Conservation (phyloP, 306 rosid genomes). For the Quercus cerris region DNA sequence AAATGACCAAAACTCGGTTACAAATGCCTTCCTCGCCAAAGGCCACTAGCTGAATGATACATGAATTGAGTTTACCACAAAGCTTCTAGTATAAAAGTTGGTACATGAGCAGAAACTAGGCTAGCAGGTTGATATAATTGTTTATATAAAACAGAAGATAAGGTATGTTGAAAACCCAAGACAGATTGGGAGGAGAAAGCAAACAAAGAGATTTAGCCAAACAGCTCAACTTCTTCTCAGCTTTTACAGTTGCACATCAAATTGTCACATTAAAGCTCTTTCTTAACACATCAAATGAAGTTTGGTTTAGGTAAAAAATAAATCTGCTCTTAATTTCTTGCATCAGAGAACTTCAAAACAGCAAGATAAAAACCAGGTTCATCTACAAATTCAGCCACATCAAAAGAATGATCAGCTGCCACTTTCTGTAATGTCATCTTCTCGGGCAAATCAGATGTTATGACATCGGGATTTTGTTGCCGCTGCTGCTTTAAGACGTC, state of each 20-base stretch:
- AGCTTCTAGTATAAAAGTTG: no score
- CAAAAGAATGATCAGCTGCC: conserved; percentile 61
- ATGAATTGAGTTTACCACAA: no score
- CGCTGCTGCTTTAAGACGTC: conserved; percentile 54
- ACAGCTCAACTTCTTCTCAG: no score
- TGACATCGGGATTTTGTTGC: conserved; percentile 49
- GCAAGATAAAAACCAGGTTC: conserved; percentile 67
- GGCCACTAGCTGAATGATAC: no score
- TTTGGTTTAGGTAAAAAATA: not conserved
- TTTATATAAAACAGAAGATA: no score
- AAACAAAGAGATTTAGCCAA: no score
- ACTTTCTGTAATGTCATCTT: conserved; percentile 47
- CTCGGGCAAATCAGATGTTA: conserved; percentile 72
- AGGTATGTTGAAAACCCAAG: no score
- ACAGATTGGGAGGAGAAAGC: no score
- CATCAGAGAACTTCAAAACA: conserved; percentile 46
- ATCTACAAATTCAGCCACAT: conserved; percentile 59
- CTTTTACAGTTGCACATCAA: not conserved
- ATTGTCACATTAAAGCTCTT: not conserved
- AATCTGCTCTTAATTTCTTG: not conserved
- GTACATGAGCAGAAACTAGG: no score
- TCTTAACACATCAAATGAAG: not conserved
- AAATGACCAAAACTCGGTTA: no score
- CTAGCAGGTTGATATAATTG: no score
- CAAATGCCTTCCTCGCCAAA: no score